phyloP scores from a whole-genome alignment of 306 rosid genomes.

The Cucurbita moschata region DNA sequence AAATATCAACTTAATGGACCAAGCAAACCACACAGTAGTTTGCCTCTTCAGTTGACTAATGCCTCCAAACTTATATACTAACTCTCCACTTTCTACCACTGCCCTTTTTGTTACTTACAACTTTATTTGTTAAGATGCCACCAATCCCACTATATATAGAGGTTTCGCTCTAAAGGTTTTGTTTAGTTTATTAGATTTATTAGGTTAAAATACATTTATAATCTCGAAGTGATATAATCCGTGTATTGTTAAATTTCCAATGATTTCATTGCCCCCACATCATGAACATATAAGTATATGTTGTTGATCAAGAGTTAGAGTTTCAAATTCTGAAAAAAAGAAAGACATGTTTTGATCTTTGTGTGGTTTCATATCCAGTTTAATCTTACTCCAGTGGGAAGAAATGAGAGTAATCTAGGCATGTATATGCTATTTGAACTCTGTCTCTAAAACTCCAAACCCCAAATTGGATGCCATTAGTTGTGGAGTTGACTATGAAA shows the following conservation, averaged over 20 bases:
- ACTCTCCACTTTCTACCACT: neutral
- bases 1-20: neutral
- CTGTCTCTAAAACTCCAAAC: neutral
- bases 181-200: neutral
- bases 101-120: neutral
- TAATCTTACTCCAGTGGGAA: neutral
- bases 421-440: neutral
- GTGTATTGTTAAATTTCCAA: neutral
- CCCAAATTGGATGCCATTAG: neutral
- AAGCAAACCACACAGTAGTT: neutral
- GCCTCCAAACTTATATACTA: neutral
- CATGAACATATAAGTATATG: no score
- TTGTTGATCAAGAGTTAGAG: no score
- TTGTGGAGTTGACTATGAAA: neutral
- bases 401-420: neutral
- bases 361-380: neutral
- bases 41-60: slow-evolving; percentile 6
- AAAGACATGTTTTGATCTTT: neutral
- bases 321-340: no score
- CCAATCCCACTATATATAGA: neutral
- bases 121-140: neutral
- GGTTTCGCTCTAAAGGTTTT: neutral
- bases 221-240: neutral
- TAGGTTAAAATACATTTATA: neutral
- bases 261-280: neutral